A percentile compares a stretch with the other conserved stretches of the same genome.
Evolutionary conservation across 306 rosid genomes (phyloP).

Genomic region (Cucumis hystrix): DNA sequence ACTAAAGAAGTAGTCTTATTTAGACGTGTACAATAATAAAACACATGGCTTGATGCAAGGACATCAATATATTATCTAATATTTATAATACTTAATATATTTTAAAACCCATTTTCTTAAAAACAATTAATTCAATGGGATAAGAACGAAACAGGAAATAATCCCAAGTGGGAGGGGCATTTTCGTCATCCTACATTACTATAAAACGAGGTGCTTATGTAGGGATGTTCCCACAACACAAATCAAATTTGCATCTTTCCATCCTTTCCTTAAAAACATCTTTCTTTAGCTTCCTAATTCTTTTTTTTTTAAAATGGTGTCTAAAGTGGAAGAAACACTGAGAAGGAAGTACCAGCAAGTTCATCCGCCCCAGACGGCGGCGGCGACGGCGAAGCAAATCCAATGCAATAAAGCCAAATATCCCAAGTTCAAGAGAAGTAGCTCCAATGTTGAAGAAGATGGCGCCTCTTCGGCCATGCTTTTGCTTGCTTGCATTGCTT

Average conservation of each 20-base stretch:
- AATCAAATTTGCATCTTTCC: neutral
- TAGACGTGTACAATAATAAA: too few relatives aligned
- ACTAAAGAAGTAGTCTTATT: too few relatives aligned
- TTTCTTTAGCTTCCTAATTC: neutral
- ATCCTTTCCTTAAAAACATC: neutral
- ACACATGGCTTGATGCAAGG: too few relatives aligned
- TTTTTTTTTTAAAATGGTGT: constrained; percentile 35
- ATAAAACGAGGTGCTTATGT: neutral
- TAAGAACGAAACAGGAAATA: neutral
- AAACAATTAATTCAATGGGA: neutral
- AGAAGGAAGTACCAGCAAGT: constrained; percentile 33
- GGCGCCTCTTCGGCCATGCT: constrained; percentile 89
- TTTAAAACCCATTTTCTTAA: neutral
- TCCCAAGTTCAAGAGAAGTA: constrained; percentile 81
- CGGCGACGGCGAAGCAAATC: constrained; percentile 38
- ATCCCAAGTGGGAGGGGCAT: neutral
- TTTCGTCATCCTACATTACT: neutral
- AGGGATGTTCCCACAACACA: neutral
- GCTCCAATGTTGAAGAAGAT: constrained; percentile 61
- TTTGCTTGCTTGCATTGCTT: constrained; percentile 92
- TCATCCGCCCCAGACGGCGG: constrained; percentile 20
- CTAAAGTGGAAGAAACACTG: constrained; percentile 63
- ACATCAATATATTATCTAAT: too few relatives aligned
- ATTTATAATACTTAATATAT: neutral
- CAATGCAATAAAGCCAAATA: constrained; percentile 73